Percentiles rank a stretch among this genome's conserved stretches.
phyloP scores from a whole-genome alignment of 305 asterid species.

The Plantago rigida region DNA sequence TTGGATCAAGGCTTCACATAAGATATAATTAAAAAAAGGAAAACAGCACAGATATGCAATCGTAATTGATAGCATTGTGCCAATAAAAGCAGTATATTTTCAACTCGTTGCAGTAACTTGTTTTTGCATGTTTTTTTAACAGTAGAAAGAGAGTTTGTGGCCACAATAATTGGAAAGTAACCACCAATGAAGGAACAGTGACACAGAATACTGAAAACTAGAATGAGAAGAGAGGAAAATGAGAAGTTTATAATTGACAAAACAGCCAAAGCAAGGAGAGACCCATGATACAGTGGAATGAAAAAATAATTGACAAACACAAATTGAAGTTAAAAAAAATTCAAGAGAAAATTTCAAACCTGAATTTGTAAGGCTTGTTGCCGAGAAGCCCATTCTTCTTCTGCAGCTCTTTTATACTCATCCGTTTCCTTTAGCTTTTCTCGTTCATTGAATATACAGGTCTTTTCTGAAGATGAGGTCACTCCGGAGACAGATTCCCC shows the following conservation, averaged over 20 bases:
- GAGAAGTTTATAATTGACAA: no score
- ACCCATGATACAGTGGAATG: neutral
- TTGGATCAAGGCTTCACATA: no score
- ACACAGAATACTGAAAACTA: no score
- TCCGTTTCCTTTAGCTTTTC: constrained; percentile 86
- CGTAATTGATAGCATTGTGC: no score
- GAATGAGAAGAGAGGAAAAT: no score
- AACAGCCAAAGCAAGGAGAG: no score
- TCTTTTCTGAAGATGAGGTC: constrained; percentile 20
- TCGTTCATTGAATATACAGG: constrained; percentile 40
- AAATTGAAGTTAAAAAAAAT: constrained; percentile 1
- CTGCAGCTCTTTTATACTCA: constrained; percentile 64
- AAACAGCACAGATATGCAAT: no score
- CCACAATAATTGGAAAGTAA: no score
- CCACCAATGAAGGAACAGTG: no score
- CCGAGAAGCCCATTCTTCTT: constrained; percentile 76
- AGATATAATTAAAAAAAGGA: no score
- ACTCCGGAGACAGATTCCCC: constrained; percentile 9
- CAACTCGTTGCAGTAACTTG: no score
- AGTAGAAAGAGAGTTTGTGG: neutral
- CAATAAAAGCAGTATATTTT: no score
- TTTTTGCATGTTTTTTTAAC: neutral
- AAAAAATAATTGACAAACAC: neutral
- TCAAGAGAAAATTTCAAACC: constrained; percentile 36
- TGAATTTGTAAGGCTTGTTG: constrained; percentile 52